phyloP scores from a whole-genome alignment of 768 basidiomycete species.

The Lactarius indigo region DNA sequence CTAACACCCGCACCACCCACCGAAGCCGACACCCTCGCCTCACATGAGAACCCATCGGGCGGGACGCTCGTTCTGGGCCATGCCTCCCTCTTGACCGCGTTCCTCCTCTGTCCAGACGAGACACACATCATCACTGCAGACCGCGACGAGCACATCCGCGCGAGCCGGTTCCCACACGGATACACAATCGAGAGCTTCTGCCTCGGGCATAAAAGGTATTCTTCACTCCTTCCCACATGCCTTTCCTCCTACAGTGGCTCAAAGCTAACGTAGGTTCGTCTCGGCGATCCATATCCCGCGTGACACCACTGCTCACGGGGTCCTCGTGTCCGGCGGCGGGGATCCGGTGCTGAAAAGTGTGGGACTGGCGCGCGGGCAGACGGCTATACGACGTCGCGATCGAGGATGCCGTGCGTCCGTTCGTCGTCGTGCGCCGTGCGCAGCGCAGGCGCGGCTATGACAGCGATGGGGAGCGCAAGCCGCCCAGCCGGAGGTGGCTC shows the following conservation, averaged over 20 bases:
- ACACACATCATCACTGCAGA: constrained; percentile 84
- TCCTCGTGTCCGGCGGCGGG: constrained; percentile 84
- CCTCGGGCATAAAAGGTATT: constrained; percentile 79
- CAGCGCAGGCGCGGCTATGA: constrained; percentile 31
- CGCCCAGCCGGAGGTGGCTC: constrained; percentile 22
- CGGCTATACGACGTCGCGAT: constrained; percentile 52
- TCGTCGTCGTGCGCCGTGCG: constrained; percentile 37
- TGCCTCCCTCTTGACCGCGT: constrained; percentile 75
- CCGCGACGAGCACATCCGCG: constrained; percentile 91
- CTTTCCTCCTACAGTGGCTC: neutral
- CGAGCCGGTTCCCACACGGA: constrained; percentile 86
- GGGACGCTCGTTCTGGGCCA: constrained; percentile 82
- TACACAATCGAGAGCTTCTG: constrained; percentile 85
- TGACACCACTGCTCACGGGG: constrained; percentile 34
- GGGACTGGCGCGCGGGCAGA: constrained; percentile 73
- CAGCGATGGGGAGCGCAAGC: constrained; percentile 24
- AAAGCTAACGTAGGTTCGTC: constrained; percentile 59
- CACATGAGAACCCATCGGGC: constrained; percentile 67
- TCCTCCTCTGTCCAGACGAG: constrained; percentile 64
- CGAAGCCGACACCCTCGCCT: constrained; percentile 37
- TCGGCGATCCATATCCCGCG: constrained; percentile 73
- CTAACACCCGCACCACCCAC: constrained; percentile 5
- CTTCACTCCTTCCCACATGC: neutral
- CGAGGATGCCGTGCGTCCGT: constrained; percentile 35
- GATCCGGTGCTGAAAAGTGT: constrained; percentile 73